Evolutionary conservation across 352 stramenopile species (phyloP).

Genomic region (Phytophthora kernoviae): DNA sequence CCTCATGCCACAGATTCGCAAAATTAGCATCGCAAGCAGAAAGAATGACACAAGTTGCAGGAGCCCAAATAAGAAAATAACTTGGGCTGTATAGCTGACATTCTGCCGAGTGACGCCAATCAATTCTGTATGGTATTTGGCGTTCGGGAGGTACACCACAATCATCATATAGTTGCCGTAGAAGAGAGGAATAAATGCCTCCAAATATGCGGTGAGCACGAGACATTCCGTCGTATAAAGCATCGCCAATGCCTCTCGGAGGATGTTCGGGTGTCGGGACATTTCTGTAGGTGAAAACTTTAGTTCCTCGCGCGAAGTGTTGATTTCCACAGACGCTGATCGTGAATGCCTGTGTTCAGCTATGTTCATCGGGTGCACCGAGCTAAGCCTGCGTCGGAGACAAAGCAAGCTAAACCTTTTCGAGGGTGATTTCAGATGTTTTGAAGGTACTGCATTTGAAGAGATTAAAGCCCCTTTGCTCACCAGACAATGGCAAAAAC

Average conservation of each 20-base stretch:
- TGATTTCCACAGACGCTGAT: no score
- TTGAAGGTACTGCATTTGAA: no score
- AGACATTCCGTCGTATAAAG: constrained; percentile 43
- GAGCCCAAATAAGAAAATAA: constrained; percentile 28
- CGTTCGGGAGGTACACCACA: constrained; percentile 33
- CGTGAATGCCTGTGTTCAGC: no score
- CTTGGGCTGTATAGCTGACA: constrained; percentile 3
- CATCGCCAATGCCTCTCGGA: constrained; percentile 15
- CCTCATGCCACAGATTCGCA: constrained; percentile 18
- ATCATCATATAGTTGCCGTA: constrained; percentile 31
- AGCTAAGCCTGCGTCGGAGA: background rate
- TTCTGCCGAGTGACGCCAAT: constrained; percentile 12
- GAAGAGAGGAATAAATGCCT: constrained; percentile 41
- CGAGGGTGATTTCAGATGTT: background rate
- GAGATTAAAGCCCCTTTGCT: no score
- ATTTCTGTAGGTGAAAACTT: background rate
- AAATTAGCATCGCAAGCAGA: constrained; percentile 14
- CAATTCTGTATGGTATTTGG: constrained; percentile 42
- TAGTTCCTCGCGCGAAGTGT: no score
- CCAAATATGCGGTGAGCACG: constrained; percentile 39
- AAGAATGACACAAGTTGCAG: constrained; percentile 31
- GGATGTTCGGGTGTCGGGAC: background rate
- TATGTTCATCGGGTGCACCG: background rate
- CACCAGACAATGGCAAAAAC: no score
- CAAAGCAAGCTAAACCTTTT: background rate